phyloP scores from a whole-genome alignment of 345 rosid species.

The Aegle marmelos region DNA sequence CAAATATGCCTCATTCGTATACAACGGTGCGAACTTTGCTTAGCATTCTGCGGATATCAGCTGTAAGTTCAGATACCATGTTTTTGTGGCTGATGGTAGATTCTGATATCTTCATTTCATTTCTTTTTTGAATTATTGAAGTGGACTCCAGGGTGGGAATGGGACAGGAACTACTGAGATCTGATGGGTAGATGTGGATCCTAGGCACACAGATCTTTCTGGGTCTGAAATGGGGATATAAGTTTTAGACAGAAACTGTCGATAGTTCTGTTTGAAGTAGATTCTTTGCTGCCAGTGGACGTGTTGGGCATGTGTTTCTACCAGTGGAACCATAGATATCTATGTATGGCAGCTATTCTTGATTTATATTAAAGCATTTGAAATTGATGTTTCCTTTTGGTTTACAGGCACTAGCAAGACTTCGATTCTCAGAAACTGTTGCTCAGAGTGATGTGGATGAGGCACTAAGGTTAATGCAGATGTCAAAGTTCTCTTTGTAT shows the following conservation, averaged over 20 bases:
- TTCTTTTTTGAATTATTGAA: neutral
- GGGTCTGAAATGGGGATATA: neutral
- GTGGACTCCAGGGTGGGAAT: slow-evolving; percentile 4
- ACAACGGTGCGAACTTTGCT: slow-evolving; percentile 93
- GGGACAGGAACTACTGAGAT: neutral
- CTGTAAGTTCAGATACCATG: slow-evolving; percentile 50
- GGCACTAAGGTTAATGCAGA: slow-evolving; percentile 94
- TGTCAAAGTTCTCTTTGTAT: slow-evolving; percentile 96
- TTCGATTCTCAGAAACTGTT: slow-evolving; percentile 87
- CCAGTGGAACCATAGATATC: neutral
- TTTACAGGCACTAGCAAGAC: slow-evolving; percentile 87
- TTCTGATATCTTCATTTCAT: neutral
- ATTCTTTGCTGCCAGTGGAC: neutral
- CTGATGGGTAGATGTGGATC: slow-evolving; percentile 8
- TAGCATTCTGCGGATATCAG: slow-evolving; percentile 92
- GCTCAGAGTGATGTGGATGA: slow-evolving; percentile 99
- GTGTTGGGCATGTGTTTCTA: neutral
- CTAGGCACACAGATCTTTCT: neutral
- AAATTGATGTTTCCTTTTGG: slow-evolving; percentile 4
- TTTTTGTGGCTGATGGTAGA: neutral
- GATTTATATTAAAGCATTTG: neutral
- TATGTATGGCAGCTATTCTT: neutral
- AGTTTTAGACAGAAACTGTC: neutral
- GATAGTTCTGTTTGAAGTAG: neutral
- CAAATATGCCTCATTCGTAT: slow-evolving; percentile 87